Evolutionary conservation across 495 filamentous ascomycete species (phyloP).

Genomic region (Lophiotrema nucula): DNA sequence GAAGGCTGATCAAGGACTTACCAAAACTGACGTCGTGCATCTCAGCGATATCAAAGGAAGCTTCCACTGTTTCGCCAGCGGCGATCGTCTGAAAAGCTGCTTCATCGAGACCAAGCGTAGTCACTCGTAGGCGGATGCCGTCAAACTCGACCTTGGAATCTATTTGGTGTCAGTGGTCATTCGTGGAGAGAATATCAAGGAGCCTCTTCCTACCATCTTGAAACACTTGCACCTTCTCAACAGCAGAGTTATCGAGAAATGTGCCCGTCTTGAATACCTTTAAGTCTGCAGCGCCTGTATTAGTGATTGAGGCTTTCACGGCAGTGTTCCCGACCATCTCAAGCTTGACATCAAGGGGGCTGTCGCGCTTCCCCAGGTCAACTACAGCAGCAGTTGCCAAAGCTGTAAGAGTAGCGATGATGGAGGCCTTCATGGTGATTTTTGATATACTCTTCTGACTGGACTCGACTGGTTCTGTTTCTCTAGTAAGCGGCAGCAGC

Average conservation of each 20-base stretch:
- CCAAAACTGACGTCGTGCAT: conserved; percentile 55
- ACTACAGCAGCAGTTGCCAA: conserved; percentile 48
- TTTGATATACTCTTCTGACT: too few relatives aligned
- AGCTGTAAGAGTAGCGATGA: conserved; percentile 41
- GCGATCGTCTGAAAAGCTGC: conserved; percentile 55
- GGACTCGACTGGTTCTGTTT: too few relatives aligned
- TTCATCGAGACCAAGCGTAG: conserved; percentile 44
- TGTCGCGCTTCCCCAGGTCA: conserved; percentile 41
- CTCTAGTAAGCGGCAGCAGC: too few relatives aligned
- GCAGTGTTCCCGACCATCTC: conserved; percentile 52
- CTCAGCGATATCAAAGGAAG: conserved; percentile 55
- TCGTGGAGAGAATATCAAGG: neutral
- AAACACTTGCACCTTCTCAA: conserved; percentile 60
- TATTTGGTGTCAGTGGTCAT: conserved; percentile 24
- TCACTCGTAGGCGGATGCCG: conserved; percentile 53
- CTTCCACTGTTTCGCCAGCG: conserved; percentile 54
- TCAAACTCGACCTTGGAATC: conserved; percentile 53
- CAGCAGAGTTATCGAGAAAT: conserved; percentile 54
- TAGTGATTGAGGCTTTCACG: conserved; percentile 60
- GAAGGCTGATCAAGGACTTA: too few relatives aligned
- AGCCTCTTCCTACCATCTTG: conserved; percentile 46
- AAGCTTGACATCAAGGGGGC: conserved; percentile 52
- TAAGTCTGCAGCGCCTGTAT: conserved; percentile 53
- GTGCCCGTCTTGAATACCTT: conserved; percentile 61
- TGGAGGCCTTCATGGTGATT: conserved; percentile 5